phyloP scores from a whole-genome alignment of 2,329 filamentous ascomycete species.

The Colletotrichum plurivorum region DNA sequence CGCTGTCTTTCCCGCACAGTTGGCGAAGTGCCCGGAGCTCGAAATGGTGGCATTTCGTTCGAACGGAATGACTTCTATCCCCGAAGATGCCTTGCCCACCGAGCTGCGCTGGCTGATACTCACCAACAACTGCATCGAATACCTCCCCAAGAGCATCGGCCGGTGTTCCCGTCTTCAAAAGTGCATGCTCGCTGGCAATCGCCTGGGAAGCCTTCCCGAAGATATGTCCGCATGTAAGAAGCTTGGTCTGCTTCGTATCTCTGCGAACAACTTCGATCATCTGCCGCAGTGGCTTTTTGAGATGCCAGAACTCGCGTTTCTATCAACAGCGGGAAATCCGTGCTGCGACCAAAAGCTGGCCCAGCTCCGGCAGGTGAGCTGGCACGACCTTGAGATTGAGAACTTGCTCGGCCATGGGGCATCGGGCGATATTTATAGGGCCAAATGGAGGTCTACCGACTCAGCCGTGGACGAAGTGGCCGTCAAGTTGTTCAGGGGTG shows the following conservation, averaged over 20 bases:
- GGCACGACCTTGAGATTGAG: constrained; percentile 56
- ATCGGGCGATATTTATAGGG: constrained; percentile 62
- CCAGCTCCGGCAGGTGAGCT: constrained; percentile 55
- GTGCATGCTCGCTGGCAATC: constrained; percentile 64
- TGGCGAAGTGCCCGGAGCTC: constrained; percentile 59
- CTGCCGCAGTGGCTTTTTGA: constrained; percentile 60
- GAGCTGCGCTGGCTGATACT: constrained; percentile 63
- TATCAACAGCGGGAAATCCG: constrained; percentile 64
- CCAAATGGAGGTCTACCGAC: constrained; percentile 49
- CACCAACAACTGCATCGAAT: constrained; percentile 58
- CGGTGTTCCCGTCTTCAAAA: constrained; percentile 59
- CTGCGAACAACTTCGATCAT: constrained; percentile 55
- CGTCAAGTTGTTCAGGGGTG: constrained; percentile 64
- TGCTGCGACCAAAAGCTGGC: constrained; percentile 48
- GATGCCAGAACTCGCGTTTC: constrained; percentile 60
- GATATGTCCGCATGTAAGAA: constrained; percentile 60
- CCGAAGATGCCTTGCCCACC: constrained; percentile 57
- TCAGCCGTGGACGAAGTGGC: constrained; percentile 55
- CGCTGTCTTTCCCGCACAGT: constrained; percentile 55
- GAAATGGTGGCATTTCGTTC: constrained; percentile 64
- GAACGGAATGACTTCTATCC: constrained; percentile 60
- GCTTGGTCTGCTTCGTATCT: constrained; percentile 59
- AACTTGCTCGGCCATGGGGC: constrained; percentile 60
- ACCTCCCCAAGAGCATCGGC: constrained; percentile 58
- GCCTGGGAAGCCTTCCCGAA: constrained; percentile 54